These are phyloP conservation scores for Monosporascus sp. DNA, from an alignment of 2,329 filamentous ascomycete genomes.

Conservation along the genomic window DNA sequence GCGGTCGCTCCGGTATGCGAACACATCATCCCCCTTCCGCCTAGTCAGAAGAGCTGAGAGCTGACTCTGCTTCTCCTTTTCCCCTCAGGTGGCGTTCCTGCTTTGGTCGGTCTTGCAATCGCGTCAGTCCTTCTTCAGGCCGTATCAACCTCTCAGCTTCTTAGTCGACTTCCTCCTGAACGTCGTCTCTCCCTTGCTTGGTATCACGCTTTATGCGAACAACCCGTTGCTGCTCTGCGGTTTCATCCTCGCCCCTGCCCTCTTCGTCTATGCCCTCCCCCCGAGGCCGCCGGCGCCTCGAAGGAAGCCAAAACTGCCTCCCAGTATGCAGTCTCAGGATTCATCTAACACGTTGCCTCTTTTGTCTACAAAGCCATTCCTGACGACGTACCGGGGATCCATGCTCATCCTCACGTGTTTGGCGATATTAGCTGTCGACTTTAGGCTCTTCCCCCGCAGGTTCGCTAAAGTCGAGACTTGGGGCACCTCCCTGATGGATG, in stretches of 20 bases:
- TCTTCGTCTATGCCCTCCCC: slow-evolving; percentile 54
- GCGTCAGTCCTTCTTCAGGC: slow-evolving; percentile 76
- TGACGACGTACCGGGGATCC: slow-evolving; percentile 83
- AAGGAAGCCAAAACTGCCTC: slow-evolving; percentile 46
- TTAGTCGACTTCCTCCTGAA: slow-evolving; percentile 84
- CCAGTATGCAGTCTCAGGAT: slow-evolving; percentile 33
- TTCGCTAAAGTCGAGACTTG: slow-evolving; percentile 99
- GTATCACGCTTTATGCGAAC: slow-evolving; percentile 77
- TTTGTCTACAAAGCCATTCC: slow-evolving; percentile 81
- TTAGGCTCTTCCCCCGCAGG: slow-evolving; percentile 82
- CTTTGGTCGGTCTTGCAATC: slow-evolving; percentile 88
- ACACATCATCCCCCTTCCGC: slow-evolving; percentile 5
- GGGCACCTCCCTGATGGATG: slow-evolving; percentile 98
- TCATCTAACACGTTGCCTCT: slow-evolving; percentile 33
- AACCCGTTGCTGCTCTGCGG: slow-evolving; percentile 68
- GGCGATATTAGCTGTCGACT: slow-evolving; percentile 95
- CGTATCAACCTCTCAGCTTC: slow-evolving; percentile 63
- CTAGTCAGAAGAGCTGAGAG: slow-evolving; percentile 3
- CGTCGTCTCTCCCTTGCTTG: slow-evolving; percentile 73
- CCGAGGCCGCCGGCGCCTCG: slow-evolving; percentile 34
- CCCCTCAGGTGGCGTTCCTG: slow-evolving; percentile 65
- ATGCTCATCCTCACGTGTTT: slow-evolving; percentile 90
- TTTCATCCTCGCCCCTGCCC: slow-evolving; percentile 67
- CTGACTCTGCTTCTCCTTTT: slow-evolving; percentile 14
- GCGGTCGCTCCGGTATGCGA: slow-evolving; percentile 73